These are phyloP conservation scores for Rhododendron henanense DNA, from an alignment of 148 eudicot genomes.

Conservation along the genomic window DNA sequence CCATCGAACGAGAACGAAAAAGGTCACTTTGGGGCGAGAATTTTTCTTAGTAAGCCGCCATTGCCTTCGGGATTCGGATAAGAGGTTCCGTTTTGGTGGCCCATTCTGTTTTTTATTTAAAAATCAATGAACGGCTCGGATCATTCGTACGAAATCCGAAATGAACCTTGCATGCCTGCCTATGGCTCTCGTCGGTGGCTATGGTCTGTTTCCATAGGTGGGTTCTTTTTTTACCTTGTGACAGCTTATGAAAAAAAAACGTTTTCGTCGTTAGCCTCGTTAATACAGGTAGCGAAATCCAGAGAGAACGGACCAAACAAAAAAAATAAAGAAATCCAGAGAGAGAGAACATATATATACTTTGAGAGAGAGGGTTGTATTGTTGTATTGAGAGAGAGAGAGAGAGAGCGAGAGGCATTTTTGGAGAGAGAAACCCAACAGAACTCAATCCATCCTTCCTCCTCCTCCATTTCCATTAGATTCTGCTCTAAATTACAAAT, in stretches of 20 bases:
- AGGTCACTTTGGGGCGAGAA: too few species aligned
- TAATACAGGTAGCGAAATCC: not conserved
- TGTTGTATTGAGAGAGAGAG: not conserved
- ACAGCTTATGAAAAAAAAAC: not conserved
- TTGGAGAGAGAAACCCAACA: not conserved
- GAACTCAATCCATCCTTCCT: not conserved
- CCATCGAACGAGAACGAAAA: too few species aligned
- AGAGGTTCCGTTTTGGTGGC: too few species aligned
- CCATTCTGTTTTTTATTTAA: too few species aligned
- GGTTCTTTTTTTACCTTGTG: too few species aligned
- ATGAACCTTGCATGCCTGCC: fast-evolving
- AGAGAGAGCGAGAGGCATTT: not conserved
- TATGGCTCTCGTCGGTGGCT: too few species aligned
- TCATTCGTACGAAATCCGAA: fast-evolving
- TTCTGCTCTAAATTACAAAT: not conserved
- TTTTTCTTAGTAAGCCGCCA: too few species aligned
- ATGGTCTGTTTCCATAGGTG: too few species aligned
- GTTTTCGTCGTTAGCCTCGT: not conserved
- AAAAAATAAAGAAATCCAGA: not conserved
- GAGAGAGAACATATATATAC: not conserved
- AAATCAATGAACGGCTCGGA: fast-evolving
- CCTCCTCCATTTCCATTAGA: not conserved
- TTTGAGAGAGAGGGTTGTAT: not conserved
- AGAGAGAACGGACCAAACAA: not conserved
- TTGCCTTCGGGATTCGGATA: too few species aligned